A percentile compares a stretch with the other conserved stretches of the same genome.
Evolutionary conservation across 352 stramenopile genomes (phyloP).

Genomic region (Globisporangium irregulare): DNA sequence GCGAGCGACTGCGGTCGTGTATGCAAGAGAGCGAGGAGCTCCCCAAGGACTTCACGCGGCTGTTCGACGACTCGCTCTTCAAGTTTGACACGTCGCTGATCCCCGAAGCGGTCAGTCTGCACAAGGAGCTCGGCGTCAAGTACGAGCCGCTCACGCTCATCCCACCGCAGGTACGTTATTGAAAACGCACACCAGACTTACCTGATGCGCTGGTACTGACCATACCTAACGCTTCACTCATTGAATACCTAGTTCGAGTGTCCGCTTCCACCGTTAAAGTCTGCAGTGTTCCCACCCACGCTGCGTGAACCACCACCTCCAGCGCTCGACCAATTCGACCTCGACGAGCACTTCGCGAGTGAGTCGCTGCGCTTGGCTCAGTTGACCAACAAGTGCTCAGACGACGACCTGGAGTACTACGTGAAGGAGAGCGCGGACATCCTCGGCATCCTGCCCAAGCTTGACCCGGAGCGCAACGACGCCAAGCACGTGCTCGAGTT

Average conservation of each 20-base stretch:
- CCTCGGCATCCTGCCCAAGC: conserved; percentile 80
- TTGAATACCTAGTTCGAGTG: conserved; percentile 82
- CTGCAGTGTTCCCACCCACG: conserved; percentile 92
- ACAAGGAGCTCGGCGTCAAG: conserved; percentile 91
- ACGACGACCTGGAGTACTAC: conserved; percentile 95
- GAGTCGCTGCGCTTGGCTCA: conserved; percentile 90
- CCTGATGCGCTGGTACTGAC: no score
- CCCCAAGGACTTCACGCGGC: conserved; percentile 92
- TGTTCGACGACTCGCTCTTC: conserved; percentile 94
- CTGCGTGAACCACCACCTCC: conserved; percentile 88
- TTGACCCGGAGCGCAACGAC: conserved; percentile 66
- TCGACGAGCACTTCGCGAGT: conserved; percentile 96
- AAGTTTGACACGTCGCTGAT: conserved; percentile 94
- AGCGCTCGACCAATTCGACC: conserved; percentile 95
- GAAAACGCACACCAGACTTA: no score
- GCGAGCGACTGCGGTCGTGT: conserved; percentile 90
- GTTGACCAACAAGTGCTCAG: conserved; percentile 95
- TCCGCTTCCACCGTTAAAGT: conserved; percentile 90
- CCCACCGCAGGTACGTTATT: conserved; percentile 66
- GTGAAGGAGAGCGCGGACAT: conserved; percentile 92
- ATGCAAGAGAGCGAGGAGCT: conserved; percentile 94
- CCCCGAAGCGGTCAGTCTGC: conserved; percentile 91
- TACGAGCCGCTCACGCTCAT: conserved; percentile 95
- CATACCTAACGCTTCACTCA: no score
- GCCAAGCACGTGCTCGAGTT: conserved; percentile 92